Evolutionary conservation across 139 green algal species (phyloP).

Genomic region (Volvox reticuliferus): DNA sequence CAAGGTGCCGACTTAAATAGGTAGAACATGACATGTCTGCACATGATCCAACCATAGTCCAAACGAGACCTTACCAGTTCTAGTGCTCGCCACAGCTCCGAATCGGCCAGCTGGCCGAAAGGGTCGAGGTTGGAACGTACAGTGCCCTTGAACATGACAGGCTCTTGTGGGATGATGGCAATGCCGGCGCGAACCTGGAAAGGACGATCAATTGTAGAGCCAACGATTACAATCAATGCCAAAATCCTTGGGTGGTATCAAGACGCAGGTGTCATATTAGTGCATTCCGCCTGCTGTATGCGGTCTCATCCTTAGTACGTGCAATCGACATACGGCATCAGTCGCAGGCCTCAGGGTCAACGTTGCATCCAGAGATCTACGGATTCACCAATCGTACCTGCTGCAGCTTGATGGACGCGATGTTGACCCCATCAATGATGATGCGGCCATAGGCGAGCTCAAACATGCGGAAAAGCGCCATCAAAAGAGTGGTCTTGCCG

Average conservation of each 20-base stretch:
- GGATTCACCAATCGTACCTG: conserved; percentile 15
- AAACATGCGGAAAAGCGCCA: conserved; percentile 86
- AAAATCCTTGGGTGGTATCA: no score
- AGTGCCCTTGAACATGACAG: conserved; percentile 93
- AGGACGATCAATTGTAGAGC: no score
- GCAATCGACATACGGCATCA: background rate
- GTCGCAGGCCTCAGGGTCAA: no score
- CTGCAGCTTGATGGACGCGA: conserved; percentile 74
- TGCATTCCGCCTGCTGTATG: background rate
- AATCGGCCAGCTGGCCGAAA: conserved; percentile 65
- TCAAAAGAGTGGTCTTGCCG: conserved; percentile 85
- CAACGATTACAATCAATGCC: no score
- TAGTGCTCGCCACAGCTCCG: conserved; percentile 79
- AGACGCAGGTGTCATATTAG: no score
- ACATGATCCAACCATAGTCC: background rate
- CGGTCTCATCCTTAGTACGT: background rate
- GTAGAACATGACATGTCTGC: no score
- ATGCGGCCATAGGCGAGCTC: conserved; percentile 85
- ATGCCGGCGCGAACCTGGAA: conserved; percentile 78
- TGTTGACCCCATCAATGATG: conserved; percentile 85
- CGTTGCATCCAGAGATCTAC: no score
- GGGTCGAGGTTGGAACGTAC: conserved; percentile 96
- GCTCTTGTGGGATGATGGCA: conserved; percentile 93
- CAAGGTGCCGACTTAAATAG: no score
- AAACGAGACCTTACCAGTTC: conserved; percentile 41